These are phyloP conservation scores for Penicillium sp. DNA, from an alignment of 2,329 filamentous ascomycete genomes.

Conservation along the genomic window DNA sequence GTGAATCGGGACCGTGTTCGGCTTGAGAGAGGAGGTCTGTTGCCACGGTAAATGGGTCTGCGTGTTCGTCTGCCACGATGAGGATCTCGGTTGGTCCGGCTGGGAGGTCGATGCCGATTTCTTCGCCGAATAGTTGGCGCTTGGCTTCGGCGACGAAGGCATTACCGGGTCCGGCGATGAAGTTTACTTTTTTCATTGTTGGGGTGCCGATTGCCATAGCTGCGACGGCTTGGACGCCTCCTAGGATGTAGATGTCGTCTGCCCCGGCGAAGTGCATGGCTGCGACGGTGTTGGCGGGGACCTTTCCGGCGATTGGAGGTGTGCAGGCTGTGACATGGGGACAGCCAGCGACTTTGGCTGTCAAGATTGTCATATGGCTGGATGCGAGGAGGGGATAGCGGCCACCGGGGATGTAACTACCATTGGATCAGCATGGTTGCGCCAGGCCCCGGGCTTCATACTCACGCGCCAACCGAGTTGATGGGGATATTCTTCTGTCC, in stretches of 20 bases:
- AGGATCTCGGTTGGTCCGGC: slow-evolving; percentile 60
- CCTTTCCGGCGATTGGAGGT: slow-evolving; percentile 54
- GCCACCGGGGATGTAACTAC: slow-evolving; percentile 54
- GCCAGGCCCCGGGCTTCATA: background rate
- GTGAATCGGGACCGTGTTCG: slow-evolving; percentile 58
- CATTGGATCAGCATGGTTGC: background rate
- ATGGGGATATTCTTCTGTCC: slow-evolving; percentile 59
- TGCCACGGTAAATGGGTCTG: slow-evolving; percentile 52
- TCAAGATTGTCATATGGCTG: slow-evolving; percentile 61
- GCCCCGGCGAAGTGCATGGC: slow-evolving; percentile 57
- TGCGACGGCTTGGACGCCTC: slow-evolving; percentile 58
- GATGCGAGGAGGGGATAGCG: slow-evolving; percentile 59
- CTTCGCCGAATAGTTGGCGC: slow-evolving; percentile 55
- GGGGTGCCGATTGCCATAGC: slow-evolving; percentile 58
- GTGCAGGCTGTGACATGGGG: slow-evolving; percentile 57
- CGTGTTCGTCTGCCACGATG: slow-evolving; percentile 54
- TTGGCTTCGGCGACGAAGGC: slow-evolving; percentile 61
- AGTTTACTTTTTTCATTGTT: slow-evolving; percentile 55
- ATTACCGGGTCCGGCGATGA: slow-evolving; percentile 60
- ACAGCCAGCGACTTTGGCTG: slow-evolving; percentile 59
- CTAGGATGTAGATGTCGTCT: slow-evolving; percentile 57
- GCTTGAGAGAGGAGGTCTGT: slow-evolving; percentile 55
- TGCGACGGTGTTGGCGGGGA: slow-evolving; percentile 56
- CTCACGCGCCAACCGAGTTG: slow-evolving; percentile 50
- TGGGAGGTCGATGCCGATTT: slow-evolving; percentile 59